Evolutionary conservation across 495 filamentous ascomycete genomes (phyloP), one percentile per base, ranked within the genome.

Genomic region (Xylona heveae): DNA sequence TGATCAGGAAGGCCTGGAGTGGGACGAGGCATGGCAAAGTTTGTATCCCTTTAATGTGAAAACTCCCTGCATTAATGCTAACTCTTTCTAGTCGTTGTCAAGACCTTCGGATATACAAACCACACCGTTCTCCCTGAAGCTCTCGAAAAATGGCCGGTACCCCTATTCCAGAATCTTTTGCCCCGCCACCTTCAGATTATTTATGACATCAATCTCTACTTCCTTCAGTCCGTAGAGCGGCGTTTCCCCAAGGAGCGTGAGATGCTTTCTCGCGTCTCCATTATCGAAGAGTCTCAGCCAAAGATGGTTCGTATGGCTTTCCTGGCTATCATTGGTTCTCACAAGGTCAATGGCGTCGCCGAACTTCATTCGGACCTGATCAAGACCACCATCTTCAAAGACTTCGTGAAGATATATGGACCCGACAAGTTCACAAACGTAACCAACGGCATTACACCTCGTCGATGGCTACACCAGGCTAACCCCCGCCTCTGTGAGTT

Each of bases 271-370:
- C 64, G 79, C 12, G 82, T 95, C 14, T 95, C 88, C 3, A 84
- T 97, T 43, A 93, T 97, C 34, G 88, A 97, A 53, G 88, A 97
- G 53, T 79, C 78, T 5, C 74, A 88, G 45, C 82, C 88, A n/a
- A 84, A 95, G 66, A 90, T 92, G 74, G 70, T 97, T 32, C 75
- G 84, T 44, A 97, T 97, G 88, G 88, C 90, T 0, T 84, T 67
- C 51, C 56, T 97, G 26, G 88, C 88, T 13, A 76, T 94, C 39
- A 84, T 97, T 45, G 88, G 90, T 19, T 95, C 88, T 15, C 88
- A 97, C 64, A 95, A 95, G 53, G 88, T 97, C 53, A 97, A 97
- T 45, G 88, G 88, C 45, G 88, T 97, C 18, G 88, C 88, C 15
- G 88, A 95, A 53, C 58, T 97, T 34, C 88, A 97, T 53, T 97